Evolutionary conservation across 208 protist genomes (phyloP).

Genomic region (Crithidia thermophila): DNA sequence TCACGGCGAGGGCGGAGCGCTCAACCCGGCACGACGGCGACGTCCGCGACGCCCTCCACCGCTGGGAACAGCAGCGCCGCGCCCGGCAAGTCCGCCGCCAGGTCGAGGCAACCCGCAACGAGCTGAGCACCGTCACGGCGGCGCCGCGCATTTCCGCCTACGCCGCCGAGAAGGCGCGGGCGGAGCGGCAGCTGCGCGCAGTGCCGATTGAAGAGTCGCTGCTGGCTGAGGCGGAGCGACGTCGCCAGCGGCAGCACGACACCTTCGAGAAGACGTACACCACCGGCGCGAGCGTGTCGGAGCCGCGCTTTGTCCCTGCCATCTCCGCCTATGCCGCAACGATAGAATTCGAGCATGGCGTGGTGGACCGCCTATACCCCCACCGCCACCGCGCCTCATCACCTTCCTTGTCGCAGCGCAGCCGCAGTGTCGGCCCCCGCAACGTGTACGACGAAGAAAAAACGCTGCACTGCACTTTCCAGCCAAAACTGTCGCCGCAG

Average conservation of each 20-base stretch:
- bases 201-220: slow-evolving; percentile 63
- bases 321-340: slow-evolving; percentile 54
- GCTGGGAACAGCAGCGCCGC: slow-evolving; percentile 53
- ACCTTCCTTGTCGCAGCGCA: background rate
- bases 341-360: slow-evolving; percentile 41
- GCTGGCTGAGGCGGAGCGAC: slow-evolving; percentile 49
- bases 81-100: slow-evolving; percentile 32
- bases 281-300: too few species aligned
- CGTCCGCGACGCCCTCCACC: slow-evolving; percentile 20
- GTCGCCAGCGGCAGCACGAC: slow-evolving; percentile 56
- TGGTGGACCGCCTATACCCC: slow-evolving; percentile 67
- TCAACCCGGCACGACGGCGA: slow-evolving; percentile 23
- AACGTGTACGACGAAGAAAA: slow-evolving; percentile 38
- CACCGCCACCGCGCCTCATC: too few species aligned
- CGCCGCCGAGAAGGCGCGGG: slow-evolving; percentile 42
- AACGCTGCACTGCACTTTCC: slow-evolving; percentile 58
- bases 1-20: slow-evolving; percentile 43
- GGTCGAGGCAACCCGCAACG: slow-evolving; percentile 34
- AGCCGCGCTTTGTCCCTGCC: slow-evolving; percentile 33
- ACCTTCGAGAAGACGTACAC: slow-evolving; percentile 38
- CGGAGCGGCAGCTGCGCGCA: slow-evolving; percentile 17
- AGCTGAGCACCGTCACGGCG: slow-evolving; percentile 36
- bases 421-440: background rate
- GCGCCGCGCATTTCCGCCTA: slow-evolving; percentile 60
- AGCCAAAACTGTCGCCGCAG: slow-evolving; percentile 40